phyloP scores from a whole-genome alignment of 2,329 filamentous ascomycete genomes.

The Penicillium verrucosum region DNA sequence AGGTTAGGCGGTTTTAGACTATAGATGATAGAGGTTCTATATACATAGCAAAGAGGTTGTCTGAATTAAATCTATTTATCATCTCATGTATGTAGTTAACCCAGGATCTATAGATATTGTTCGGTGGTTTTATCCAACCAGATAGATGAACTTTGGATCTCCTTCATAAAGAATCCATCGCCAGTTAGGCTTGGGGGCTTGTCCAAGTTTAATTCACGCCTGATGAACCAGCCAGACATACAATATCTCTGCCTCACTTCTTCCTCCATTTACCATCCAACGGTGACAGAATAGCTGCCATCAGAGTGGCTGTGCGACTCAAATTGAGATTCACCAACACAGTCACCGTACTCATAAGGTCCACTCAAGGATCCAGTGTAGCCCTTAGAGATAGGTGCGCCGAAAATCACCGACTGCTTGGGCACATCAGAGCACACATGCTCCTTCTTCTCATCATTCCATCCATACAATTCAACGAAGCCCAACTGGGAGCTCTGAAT shows the following conservation, averaged over 20 bases:
- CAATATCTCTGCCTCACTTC: neutral
- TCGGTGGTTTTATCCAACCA: neutral
- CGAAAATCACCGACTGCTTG: no score
- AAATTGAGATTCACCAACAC: constrained; percentile 16
- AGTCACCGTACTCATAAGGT: no score
- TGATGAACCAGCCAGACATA: no score
- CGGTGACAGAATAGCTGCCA: neutral
- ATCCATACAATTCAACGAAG: no score
- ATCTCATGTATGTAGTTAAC: neutral
- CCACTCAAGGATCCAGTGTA: no score
- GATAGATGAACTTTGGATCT: neutral
- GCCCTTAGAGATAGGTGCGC: no score
- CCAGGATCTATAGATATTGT: neutral
- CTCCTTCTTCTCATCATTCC: no score
- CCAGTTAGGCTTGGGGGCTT: neutral
- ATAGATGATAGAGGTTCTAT: neutral
- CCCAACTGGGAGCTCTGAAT: no score
- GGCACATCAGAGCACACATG: no score
- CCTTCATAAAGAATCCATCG: neutral
- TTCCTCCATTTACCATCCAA: neutral
- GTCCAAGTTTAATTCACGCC: no score
- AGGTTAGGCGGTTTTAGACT: constrained; percentile 17
- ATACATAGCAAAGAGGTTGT: neutral
- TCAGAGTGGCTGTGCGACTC: constrained; percentile 2
- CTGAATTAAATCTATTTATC: neutral